These are phyloP conservation scores for Fusarium miscanthi DNA, from an alignment of 2,329 filamentous ascomycete species.

Conservation along the genomic window DNA sequence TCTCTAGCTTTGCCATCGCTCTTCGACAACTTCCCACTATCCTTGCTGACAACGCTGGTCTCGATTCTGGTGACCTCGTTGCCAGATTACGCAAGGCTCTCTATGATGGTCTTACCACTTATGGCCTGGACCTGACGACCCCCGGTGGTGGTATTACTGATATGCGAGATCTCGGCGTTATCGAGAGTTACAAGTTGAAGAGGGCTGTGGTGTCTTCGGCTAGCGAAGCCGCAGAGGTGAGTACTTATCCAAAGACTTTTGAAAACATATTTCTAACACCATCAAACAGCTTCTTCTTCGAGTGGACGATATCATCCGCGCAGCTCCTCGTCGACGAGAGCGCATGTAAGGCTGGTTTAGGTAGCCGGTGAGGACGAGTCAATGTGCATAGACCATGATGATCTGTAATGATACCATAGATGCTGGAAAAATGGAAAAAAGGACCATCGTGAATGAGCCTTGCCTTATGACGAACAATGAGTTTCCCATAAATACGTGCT, in stretches of 20 bases:
- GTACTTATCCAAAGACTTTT: slow-evolving; percentile 44
- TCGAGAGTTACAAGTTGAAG: slow-evolving; percentile 99
- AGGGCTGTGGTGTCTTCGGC: slow-evolving; percentile 96
- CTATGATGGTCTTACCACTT: slow-evolving; percentile 93
- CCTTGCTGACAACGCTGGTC: slow-evolving; percentile 94
- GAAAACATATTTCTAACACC: slow-evolving; percentile 33
- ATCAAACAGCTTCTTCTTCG: slow-evolving; percentile 79
- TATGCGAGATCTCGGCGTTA: slow-evolving; percentile 94
- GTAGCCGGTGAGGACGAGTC: slow-evolving; percentile 39
- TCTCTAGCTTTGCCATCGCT: slow-evolving; percentile 88
- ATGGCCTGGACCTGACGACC: slow-evolving; percentile 87
- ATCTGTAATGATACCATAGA: slow-evolving; percentile 56
- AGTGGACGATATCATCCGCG: slow-evolving; percentile 97
- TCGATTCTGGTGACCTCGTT: slow-evolving; percentile 95
- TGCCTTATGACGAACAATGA: slow-evolving; percentile 30
- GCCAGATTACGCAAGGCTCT: slow-evolving; percentile 91
- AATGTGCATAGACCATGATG: slow-evolving; percentile 48
- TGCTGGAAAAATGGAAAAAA: slow-evolving; percentile 45
- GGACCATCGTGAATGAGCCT: slow-evolving; percentile 42
- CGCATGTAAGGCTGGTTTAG: slow-evolving; percentile 50
- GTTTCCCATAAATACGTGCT: not conserved
- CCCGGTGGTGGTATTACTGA: slow-evolving; percentile 93
- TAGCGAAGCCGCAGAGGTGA: slow-evolving; percentile 94
- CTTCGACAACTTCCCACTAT: slow-evolving; percentile 95
- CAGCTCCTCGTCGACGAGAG: slow-evolving; percentile 75